Conservation (phyloP, 768 basidiomycete genomes). For the Basidioascus undulatus region DNA sequence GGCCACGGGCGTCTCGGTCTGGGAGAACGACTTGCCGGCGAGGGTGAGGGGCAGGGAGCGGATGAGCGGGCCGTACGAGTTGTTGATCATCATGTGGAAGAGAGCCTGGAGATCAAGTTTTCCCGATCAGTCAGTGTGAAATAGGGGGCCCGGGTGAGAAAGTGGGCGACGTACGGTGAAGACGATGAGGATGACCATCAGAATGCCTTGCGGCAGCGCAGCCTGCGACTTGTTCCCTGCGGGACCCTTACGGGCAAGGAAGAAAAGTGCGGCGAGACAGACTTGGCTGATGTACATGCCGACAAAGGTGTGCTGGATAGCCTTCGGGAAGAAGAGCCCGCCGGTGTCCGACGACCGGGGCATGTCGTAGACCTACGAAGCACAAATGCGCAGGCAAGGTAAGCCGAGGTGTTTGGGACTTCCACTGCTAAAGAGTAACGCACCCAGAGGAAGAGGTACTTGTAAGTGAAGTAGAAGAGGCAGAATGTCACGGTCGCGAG, state of each 20-base stretch:
- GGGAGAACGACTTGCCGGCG: constrained; percentile 34
- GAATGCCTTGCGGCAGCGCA: constrained; percentile 41
- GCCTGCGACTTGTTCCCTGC: constrained; percentile 27
- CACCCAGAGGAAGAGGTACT: constrained; percentile 50
- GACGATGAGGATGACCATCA: constrained; percentile 66
- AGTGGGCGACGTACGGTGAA: no score
- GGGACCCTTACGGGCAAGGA: constrained; percentile 45
- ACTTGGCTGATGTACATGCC: constrained; percentile 80
- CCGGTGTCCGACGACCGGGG: constrained; percentile 23
- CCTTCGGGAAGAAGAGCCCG: constrained; percentile 84
- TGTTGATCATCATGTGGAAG: constrained; percentile 47
- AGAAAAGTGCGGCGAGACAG: constrained; percentile 68
- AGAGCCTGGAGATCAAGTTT: no score
- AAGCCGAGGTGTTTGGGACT: no score
- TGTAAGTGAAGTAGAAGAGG: constrained; percentile 54
- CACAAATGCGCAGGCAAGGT: no score
- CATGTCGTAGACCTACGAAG: constrained; percentile 10
- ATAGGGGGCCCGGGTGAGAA: no score
- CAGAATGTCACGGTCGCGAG: constrained; percentile 62
- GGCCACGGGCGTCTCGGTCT: constrained; percentile 11
- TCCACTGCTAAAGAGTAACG: no score
- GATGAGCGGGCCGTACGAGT: constrained; percentile 57
- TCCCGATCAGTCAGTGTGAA: no score
- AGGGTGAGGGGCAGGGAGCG: constrained; percentile 52
- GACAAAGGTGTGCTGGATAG: constrained; percentile 76